Conservation (phyloP, 768 basidiomycete species). For the Mycena albidolilacea region DNA sequence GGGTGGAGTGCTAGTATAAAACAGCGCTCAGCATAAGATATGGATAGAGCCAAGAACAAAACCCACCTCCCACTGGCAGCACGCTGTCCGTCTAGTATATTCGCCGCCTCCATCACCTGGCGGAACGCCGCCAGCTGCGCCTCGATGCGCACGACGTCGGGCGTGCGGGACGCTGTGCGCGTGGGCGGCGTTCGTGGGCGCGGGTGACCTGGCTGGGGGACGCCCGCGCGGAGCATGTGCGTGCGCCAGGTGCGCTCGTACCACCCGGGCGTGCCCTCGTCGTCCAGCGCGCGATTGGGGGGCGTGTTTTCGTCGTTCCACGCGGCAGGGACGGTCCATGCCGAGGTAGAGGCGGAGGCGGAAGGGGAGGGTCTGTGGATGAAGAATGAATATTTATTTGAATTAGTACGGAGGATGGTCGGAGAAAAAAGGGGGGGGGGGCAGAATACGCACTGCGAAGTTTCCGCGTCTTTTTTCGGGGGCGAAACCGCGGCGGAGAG, state of each 20-base stretch:
- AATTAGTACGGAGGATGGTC: not conserved
- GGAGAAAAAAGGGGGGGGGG: not conserved
- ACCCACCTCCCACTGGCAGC: not conserved
- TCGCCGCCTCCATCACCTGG: not conserved
- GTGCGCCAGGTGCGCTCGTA: not conserved
- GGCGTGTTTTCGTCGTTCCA: not conserved
- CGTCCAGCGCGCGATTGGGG: not conserved
- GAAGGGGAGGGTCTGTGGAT: not conserved
- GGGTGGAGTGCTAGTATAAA: not conserved
- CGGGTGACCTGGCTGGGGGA: not conserved
- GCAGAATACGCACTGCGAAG: slow-evolving; percentile 6
- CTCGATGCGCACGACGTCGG: not conserved
- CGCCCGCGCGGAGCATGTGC: not conserved
- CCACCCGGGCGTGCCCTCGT: not conserved
- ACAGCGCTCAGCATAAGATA: not conserved
- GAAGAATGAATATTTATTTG: not conserved
- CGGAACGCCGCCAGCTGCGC: not conserved
- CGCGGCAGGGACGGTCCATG: no score
- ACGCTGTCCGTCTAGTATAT: not conserved
- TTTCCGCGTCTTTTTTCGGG: slow-evolving; percentile 10
- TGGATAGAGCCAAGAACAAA: not conserved
- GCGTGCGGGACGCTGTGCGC: not conserved
- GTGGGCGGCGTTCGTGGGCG: not conserved
- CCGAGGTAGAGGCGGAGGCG: not conserved
- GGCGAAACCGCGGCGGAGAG: slow-evolving; percentile 21